phyloP scores from a whole-genome alignment of 306 rosid species.

The Citrullus mucosospermus region DNA sequence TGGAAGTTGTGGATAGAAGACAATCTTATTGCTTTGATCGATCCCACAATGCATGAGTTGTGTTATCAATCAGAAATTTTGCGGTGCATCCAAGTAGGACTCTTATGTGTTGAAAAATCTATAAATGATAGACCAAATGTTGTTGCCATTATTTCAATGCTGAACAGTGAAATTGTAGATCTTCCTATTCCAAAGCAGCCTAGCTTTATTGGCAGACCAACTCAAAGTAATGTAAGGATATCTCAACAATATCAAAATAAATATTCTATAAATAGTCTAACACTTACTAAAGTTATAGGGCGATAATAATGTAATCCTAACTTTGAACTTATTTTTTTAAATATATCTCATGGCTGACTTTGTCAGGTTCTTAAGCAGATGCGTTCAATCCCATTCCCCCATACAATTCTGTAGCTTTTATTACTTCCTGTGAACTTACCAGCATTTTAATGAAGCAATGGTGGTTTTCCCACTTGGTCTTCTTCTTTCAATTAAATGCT shows the following conservation, averaged over 20 bases:
- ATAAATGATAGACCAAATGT: background rate
- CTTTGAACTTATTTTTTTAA: no score
- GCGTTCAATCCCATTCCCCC: no score
- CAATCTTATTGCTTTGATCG: background rate
- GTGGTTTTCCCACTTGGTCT: no score
- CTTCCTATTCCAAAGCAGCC: background rate
- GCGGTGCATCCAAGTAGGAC: background rate
- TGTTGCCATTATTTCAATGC: background rate
- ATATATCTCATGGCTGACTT: no score
- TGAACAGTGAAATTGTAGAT: background rate
- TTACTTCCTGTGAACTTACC: no score
- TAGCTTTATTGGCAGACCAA: background rate
- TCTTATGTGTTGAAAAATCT: background rate
- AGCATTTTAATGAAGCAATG: no score
- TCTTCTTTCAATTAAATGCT: no score
- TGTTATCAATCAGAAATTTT: background rate
- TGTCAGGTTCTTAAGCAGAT: no score
- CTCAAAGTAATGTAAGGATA: background rate
- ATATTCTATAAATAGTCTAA: background rate
- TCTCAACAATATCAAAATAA: background rate
- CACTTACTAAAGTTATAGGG: background rate
- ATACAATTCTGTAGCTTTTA: no score
- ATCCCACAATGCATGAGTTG: background rate
- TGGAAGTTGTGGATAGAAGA: slow-evolving; percentile 15
- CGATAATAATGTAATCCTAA: background rate